Evolutionary conservation across 495 filamentous ascomycete species (phyloP).

Genomic region (Recurvomyces mirabilis): DNA sequence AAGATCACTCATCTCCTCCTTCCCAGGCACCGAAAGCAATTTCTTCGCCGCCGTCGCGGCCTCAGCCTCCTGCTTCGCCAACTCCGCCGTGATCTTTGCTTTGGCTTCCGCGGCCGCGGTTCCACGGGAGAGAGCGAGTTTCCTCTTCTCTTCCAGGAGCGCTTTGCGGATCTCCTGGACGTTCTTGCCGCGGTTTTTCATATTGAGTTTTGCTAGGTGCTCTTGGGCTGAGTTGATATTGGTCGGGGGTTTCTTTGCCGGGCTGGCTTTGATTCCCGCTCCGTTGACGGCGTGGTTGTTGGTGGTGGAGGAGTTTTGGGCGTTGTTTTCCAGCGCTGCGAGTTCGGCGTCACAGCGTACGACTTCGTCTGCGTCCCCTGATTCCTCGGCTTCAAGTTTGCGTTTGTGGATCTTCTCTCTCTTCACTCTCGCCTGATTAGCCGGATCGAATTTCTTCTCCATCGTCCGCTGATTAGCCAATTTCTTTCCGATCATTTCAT

Average conservation of each 20-base stretch:
- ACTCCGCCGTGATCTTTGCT: slow-evolving; percentile 31
- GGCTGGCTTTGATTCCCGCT: slow-evolving; percentile 20
- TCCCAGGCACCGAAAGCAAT: slow-evolving; percentile 13
- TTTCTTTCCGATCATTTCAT: slow-evolving; percentile 66
- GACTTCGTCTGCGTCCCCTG: slow-evolving; percentile 49
- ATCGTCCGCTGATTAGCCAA: slow-evolving; percentile 48
- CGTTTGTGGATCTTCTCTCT: slow-evolving; percentile 52
- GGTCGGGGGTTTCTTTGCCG: slow-evolving; percentile 31
- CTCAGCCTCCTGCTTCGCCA: slow-evolving; percentile 27
- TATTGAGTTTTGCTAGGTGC: slow-evolving; percentile 63
- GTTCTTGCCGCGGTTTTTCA: slow-evolving; percentile 66
- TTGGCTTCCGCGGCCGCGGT: slow-evolving; percentile 2
- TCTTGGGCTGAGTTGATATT: slow-evolving; percentile 48
- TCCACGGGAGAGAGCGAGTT: slow-evolving; percentile 19
- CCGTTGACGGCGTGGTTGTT: slow-evolving; percentile 28
- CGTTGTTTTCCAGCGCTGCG: slow-evolving; percentile 43
- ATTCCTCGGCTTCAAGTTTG: slow-evolving; percentile 46
- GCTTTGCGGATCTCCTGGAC: slow-evolving; percentile 73
- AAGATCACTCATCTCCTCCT: slow-evolving; percentile 24
- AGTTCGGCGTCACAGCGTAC: slow-evolving; percentile 55
- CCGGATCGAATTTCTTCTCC: slow-evolving; percentile 26
- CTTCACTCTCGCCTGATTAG: slow-evolving; percentile 49
- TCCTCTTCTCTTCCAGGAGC: slow-evolving; percentile 58
- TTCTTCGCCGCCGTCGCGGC: slow-evolving; percentile 18
- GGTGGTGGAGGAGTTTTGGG: too few species aligned